Evolutionary conservation across 805 yeast species (phyloP), one percentile per base, ranked within the genome.

Genomic region (Lipomyces chichibuensis): DNA sequence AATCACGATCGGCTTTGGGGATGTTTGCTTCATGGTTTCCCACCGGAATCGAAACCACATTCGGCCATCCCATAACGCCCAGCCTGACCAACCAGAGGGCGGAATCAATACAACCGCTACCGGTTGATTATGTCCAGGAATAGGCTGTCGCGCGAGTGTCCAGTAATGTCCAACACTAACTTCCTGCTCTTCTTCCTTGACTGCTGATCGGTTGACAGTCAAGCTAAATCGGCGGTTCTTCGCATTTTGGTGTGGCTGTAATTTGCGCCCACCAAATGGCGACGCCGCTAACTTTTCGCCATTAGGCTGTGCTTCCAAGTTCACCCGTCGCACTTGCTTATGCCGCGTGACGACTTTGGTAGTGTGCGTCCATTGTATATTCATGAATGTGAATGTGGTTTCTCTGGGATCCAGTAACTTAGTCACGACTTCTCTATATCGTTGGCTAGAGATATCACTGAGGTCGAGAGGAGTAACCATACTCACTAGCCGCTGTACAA

Each of bases 41-140:
- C 23, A 14, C 43, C 64, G 59, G 27, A 49, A 52, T 17, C 67
- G 64, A 14, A 64, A n/a, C 67, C 67, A 64, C n/a, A 60, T 25
- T 32, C 67, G 55, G 25, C 49, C 27, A 33, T 64, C 67, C 67
- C 67, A 64, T 7, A 64, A 49, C 51, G 13, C 39, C 65, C 65
- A 60, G 17, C 27, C 35, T 14, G 67, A 64, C 67, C 67, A 64
- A 43, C 49, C 49, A 8, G 57, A 54, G n/a, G 57, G n/a, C 11
- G 33, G 37, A 8, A 33, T 17, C 57, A 33, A 17, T n/a, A 54
- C 20, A 54, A 33, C 57, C 17, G 20, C 37, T 33, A n/a, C 23
- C 20, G 57, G 33, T n/a, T 29, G 37, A 7, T 20, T 29, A 33
- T 17, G 8, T 54, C 23, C 33, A 8, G 37, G 57, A 54, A 33